phyloP scores from a whole-genome alignment of 129 eudicot genomes.

The Flaveria ramosissima region DNA sequence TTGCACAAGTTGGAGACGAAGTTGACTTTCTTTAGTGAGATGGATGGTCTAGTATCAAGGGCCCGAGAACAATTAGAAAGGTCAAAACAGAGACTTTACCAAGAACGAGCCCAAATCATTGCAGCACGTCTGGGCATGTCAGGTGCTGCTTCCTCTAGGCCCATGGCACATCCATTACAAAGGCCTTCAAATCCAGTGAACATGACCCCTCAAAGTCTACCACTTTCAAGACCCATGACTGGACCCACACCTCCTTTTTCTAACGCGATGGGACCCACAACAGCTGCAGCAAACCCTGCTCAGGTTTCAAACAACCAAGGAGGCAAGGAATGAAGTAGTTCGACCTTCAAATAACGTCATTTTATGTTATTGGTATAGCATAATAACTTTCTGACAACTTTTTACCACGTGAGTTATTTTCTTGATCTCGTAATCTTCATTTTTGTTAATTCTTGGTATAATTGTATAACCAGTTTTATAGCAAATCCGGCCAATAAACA shows the following conservation, averaged over 20 bases:
- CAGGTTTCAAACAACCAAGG: conserved; percentile 48
- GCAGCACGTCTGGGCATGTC: conserved; percentile 77
- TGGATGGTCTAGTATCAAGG: conserved; percentile 80
- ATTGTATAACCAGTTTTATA: neutral
- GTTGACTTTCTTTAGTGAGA: conserved; percentile 75
- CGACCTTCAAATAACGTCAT: neutral
- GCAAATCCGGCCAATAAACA: neutral
- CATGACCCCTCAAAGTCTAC: conserved; percentile 64
- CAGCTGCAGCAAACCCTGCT: conserved; percentile 44
- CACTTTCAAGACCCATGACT: conserved; percentile 67
- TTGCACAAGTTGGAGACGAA: conserved; percentile 79
- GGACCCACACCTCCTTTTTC: conserved; percentile 43
- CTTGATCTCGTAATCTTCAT: neutral
- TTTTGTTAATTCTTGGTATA: neutral
- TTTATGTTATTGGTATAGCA: conserved; percentile 9
- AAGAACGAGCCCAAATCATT: conserved; percentile 84
- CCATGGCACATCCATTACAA: conserved; percentile 45
- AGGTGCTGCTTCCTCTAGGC: conserved; percentile 54
- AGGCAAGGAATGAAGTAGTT: conserved; percentile 50
- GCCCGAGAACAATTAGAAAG: conserved; percentile 83
- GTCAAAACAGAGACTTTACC: conserved; percentile 84
- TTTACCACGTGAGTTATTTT: conserved; percentile 16
- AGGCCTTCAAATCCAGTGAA: conserved; percentile 59
- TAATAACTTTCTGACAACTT: conserved; percentile 2
- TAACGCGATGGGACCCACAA: conserved; percentile 34